Evolutionary conservation across 1,284 basidiomycete genomes (phyloP), one percentile per base, ranked within the genome.

Genomic region (Tylopilus orsonianus): DNA sequence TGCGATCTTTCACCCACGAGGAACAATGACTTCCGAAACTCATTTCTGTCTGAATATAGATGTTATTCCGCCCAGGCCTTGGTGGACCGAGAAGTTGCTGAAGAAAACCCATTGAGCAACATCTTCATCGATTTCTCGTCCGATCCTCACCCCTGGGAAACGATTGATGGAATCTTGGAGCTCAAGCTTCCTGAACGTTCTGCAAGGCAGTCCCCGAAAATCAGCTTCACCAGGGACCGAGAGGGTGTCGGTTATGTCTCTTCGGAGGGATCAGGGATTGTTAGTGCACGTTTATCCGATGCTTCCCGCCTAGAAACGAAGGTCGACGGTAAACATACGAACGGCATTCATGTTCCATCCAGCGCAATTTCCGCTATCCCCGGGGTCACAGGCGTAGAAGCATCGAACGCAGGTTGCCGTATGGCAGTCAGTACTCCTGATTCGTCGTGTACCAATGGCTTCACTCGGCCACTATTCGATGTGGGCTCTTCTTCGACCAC

Each of bases 81-180:
- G 42, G 27, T 20, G 23, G 24, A 8, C 4, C 37, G 29, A n/a
- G 39, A 44, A 23, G 44, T 23, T 12, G 7, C 24, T 14, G 30
- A 36, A 32, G 41, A 50, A 12, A 23, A 23, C 16, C 7, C 23
- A 10, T 23, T 22, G 29, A 20, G 27, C 18, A 12, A 33, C 13
- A 32, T 53, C 22, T 49, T 52, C 18, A 39, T 64, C n/a, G 49
- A 64, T 49, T 53, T 68, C 48, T 47, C 68, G 23, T 53, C 57
- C 16, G 62, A 65, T 42, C 65, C 62, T 10, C 52, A 61, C 39
- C 62, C 62, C 12, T 64, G 62, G 62, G 54, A 60, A 37, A 58
- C 65, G 19, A 67, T 64, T n/a, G 55, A 54, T 23, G 61, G 24
- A 29, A 64, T 68, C 7, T 38, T 64, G 19, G 44, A 55, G 18